phyloP scores from a whole-genome alignment of 2,329 filamentous ascomycete species.

The Aspergillus oerlinghausenensis region DNA sequence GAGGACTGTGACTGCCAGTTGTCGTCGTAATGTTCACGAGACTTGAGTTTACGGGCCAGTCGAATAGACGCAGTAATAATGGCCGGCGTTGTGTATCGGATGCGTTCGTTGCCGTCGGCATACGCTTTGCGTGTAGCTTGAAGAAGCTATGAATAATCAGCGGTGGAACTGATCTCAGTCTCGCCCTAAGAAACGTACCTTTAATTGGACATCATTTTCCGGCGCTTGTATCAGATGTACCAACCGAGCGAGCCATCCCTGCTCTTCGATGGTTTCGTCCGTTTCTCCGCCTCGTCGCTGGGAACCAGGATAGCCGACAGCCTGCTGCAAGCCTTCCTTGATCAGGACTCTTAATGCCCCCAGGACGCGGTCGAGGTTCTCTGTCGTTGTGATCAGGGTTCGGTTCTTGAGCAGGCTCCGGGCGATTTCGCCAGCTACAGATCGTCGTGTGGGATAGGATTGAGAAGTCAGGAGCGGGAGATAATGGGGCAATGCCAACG shows the following conservation, averaged over 20 bases:
- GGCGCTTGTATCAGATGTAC: constrained; percentile 79
- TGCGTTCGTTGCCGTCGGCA: constrained; percentile 86
- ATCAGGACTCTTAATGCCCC: constrained; percentile 87
- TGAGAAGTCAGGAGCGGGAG: constrained; percentile 86
- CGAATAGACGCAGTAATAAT: constrained; percentile 87
- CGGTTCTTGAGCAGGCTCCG: constrained; percentile 77
- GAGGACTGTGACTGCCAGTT: constrained; percentile 71
- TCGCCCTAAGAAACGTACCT: constrained; percentile 40
- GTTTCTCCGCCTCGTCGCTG: constrained; percentile 80
- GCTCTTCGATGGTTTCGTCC: constrained; percentile 95
- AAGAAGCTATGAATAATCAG: constrained; percentile 54
- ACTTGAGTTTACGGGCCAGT: constrained; percentile 81
- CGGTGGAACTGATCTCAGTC: constrained; percentile 2
- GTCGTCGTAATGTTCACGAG: constrained; percentile 79
- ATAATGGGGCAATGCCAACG: constrained; percentile 84
- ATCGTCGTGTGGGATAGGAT: constrained; percentile 84
- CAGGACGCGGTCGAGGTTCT: constrained; percentile 82
- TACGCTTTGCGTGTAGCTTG: constrained; percentile 85
- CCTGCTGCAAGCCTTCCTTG: constrained; percentile 81
- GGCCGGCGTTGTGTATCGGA: constrained; percentile 91
- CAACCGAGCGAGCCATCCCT: constrained; percentile 91
- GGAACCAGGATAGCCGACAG: constrained; percentile 77
- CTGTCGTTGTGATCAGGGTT: constrained; percentile 69
- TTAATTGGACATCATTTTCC: constrained; percentile 91
- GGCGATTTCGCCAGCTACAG: constrained; percentile 84